Conservation (phyloP, 805 yeast genomes). For the Naumovozyma dairenensis region DNA sequence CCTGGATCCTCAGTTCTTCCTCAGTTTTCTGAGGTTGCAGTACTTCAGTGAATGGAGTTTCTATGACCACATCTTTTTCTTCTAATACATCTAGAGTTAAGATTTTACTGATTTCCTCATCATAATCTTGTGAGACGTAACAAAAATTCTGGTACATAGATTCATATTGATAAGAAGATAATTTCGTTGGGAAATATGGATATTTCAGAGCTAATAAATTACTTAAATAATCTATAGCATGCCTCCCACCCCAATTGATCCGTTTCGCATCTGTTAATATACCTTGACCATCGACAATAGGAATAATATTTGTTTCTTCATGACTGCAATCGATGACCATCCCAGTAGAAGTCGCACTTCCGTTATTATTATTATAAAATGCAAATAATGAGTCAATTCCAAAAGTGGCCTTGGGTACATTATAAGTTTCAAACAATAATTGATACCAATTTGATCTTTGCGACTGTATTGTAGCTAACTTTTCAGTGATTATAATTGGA, state of each 20-base stretch:
- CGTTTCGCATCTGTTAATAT: slow-evolving; percentile 60
- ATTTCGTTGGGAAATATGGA: slow-evolving; percentile 79
- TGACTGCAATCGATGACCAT: slow-evolving; percentile 77
- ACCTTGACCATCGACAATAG: slow-evolving; percentile 66
- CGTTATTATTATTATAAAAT: slow-evolving; percentile 52
- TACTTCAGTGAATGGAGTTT: slow-evolving; percentile 67
- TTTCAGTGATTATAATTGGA: slow-evolving; percentile 76
- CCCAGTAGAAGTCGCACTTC: slow-evolving; percentile 38
- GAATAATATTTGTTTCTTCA: slow-evolving; percentile 74
- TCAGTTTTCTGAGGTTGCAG: slow-evolving; percentile 65
- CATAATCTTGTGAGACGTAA: slow-evolving; percentile 63
- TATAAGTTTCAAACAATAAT: slow-evolving; percentile 74
- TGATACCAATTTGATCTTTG: slow-evolving; percentile 75
- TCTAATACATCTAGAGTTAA: slow-evolving; percentile 58
- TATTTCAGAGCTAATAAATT: slow-evolving; percentile 67
- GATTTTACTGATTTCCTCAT: slow-evolving; percentile 45
- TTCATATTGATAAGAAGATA: slow-evolving; percentile 54
- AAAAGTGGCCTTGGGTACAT: slow-evolving; percentile 60
- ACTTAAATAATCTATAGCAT: slow-evolving; percentile 52
- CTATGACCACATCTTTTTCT: slow-evolving; percentile 62
- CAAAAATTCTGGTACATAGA: slow-evolving; percentile 66
- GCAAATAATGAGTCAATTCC: slow-evolving; percentile 82
- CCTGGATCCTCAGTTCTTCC: slow-evolving; percentile 68
- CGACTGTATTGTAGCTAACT: slow-evolving; percentile 55
- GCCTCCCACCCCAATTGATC: slow-evolving; percentile 87